phyloP scores from a whole-genome alignment of 2,329 filamentous ascomycete species.

The Fusarium cyanostomum region DNA sequence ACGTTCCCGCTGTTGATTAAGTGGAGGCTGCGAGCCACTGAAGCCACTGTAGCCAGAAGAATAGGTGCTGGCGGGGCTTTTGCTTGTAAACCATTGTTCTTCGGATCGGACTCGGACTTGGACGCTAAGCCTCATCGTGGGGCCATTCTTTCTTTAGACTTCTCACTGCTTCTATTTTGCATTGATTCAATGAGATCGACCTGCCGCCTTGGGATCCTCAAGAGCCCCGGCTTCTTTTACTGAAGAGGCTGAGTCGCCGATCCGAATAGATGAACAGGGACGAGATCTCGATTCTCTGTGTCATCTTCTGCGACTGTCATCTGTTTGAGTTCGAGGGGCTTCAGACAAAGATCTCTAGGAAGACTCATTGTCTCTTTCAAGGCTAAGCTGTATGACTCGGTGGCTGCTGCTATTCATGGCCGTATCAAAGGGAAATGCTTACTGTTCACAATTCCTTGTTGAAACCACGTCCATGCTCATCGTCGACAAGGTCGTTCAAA shows the following conservation, averaged over 20 bases:
- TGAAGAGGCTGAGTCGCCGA: not conserved
- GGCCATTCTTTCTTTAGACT: slow-evolving; percentile 37
- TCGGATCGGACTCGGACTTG: no score
- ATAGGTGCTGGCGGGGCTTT: not conserved
- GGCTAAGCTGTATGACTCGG: not conserved
- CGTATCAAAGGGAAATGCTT: not conserved
- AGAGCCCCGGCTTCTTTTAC: slow-evolving; percentile 1
- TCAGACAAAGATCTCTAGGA: not conserved
- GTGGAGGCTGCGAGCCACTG: slow-evolving; percentile 11
- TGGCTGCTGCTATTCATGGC: not conserved
- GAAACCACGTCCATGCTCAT: not conserved
- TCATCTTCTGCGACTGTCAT: not conserved
- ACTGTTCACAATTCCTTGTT: not conserved
- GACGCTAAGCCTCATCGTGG: slow-evolving; percentile 30
- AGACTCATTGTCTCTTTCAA: not conserved
- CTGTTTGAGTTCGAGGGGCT: not conserved
- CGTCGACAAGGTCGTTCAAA: not conserved
- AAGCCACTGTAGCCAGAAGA: slow-evolving; percentile 1
- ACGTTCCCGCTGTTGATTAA: slow-evolving; percentile 3
- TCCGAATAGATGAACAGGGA: not conserved
- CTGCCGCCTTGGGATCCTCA: not conserved
- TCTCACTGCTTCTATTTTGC: slow-evolving; percentile 34
- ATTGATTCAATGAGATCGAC: slow-evolving; percentile 12
- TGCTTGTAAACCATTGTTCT: not conserved
- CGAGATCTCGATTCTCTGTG: not conserved